phyloP scores from a whole-genome alignment of 495 filamentous ascomycete species.

The Parachaetomium inaequale region DNA sequence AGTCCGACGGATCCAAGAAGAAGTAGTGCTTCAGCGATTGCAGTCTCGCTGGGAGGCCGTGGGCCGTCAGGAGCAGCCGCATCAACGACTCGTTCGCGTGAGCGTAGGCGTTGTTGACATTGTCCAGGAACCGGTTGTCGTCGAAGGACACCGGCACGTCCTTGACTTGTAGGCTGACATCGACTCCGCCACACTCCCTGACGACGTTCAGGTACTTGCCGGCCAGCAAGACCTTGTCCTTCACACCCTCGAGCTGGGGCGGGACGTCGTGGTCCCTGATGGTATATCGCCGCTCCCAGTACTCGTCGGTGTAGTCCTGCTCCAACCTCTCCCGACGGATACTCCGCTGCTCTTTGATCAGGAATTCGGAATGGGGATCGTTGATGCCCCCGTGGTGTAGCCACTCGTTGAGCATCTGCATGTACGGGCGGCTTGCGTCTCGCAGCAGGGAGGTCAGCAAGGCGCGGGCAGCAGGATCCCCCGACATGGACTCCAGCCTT shows the following conservation, averaged over 20 bases:
- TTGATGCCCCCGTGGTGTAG: slow-evolving; percentile 92
- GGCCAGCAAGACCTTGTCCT: slow-evolving; percentile 88
- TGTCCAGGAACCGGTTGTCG: slow-evolving; percentile 85
- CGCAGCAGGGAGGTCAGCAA: slow-evolving; percentile 75
- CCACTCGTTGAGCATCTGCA: slow-evolving; percentile 99
- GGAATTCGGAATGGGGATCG: slow-evolving; percentile 90
- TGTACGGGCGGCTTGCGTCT: slow-evolving; percentile 90
- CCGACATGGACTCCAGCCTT: slow-evolving; percentile 80
- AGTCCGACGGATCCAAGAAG: slow-evolving; percentile 95
- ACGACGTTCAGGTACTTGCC: slow-evolving; percentile 99
- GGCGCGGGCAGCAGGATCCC: slow-evolving; percentile 80
- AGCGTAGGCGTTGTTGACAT: slow-evolving; percentile 91
- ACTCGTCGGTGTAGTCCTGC: slow-evolving; percentile 96
- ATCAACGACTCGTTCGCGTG: slow-evolving; percentile 94
- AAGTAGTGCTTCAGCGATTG: slow-evolving; percentile 96
- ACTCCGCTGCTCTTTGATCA: slow-evolving; percentile 93
- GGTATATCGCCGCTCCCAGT: slow-evolving; percentile 97
- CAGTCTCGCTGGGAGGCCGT: slow-evolving; percentile 80
- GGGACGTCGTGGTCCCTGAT: slow-evolving; percentile 87
- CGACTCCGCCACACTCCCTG: slow-evolving; percentile 91
- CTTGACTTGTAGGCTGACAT: slow-evolving; percentile 81
- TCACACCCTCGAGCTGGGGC: slow-evolving; percentile 86
- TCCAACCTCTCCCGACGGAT: slow-evolving; percentile 87
- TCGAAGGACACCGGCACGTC: slow-evolving; percentile 91
- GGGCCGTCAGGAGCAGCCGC: slow-evolving; percentile 84